Percentiles rank a stretch among this genome's conserved stretches.
Conservation (phyloP, 306 rosid species). For the Potentilla sterilis region DNA sequence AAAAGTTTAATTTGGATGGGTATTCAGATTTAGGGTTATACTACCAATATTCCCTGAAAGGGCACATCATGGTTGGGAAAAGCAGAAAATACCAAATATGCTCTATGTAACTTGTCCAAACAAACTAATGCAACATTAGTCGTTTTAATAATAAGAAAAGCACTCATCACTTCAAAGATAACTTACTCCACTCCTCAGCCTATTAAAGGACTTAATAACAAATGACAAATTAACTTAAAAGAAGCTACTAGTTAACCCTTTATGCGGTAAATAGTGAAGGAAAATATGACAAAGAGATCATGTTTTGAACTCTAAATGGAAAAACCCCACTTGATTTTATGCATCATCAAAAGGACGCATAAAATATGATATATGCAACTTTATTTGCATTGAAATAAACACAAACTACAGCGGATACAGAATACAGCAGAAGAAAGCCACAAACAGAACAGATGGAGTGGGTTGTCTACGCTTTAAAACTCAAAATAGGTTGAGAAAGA, state of each 20-base stretch:
- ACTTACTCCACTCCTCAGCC: not conserved
- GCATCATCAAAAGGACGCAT: not conserved
- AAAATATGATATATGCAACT: not conserved
- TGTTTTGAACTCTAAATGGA: not conserved
- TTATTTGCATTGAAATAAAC: not conserved
- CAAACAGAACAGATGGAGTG: not conserved
- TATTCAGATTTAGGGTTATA: not conserved
- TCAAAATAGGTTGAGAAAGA: constrained; percentile 11
- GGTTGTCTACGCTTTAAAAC: not conserved
- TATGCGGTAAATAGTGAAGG: no score
- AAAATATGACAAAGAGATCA: no score
- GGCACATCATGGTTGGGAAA: not conserved
- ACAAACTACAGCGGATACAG: not conserved
- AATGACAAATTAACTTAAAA: not conserved
- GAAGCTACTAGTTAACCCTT: not conserved
- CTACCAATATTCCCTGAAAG: not conserved
- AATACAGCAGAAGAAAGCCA: not conserved
- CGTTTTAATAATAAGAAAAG: not conserved
- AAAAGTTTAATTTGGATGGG: not conserved
- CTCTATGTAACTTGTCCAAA: not conserved
- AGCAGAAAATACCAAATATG: not conserved
- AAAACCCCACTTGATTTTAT: no score
- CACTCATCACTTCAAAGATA: not conserved
- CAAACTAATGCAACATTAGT: not conserved
- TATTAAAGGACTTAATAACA: not conserved